Conservation (phyloP, 2,329 filamentous ascomycete species). For the Neurospora sp. region DNA sequence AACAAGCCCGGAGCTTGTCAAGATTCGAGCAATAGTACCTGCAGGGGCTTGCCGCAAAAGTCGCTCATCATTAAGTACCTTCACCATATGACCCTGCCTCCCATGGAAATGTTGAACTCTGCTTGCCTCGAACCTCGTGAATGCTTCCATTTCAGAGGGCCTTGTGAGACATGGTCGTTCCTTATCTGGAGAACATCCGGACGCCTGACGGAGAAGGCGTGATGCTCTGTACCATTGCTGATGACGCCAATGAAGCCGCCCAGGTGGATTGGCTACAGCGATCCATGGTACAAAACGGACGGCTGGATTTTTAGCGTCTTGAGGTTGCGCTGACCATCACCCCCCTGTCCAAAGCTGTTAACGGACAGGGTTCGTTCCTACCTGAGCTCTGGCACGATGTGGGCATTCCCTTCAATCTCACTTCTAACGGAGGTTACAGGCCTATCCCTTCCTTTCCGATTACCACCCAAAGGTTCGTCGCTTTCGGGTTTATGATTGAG, state of each 20-base stretch:
- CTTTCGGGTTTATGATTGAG: constrained; percentile 1
- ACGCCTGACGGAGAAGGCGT: background rate
- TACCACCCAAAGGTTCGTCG: constrained; percentile 1
- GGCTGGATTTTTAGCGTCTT: constrained; percentile 3
- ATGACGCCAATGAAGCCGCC: background rate
- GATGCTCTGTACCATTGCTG: background rate
- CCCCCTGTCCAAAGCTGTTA: constrained; percentile 2
- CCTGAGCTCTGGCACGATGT: constrained; percentile 8
- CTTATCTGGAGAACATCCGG: background rate
- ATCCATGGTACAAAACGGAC: background rate
- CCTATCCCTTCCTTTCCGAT: constrained; percentile 5
- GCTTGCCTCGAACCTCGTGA: background rate
- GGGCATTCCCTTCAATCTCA: constrained; percentile 1
- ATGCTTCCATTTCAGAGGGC: background rate
- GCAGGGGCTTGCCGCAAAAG: background rate
- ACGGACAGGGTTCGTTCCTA: constrained; percentile 6
- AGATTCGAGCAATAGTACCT: background rate
- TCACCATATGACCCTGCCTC: background rate
- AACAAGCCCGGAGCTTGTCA: background rate
- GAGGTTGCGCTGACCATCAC: background rate
- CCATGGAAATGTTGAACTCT: background rate
- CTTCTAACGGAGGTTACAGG: constrained; percentile 2
- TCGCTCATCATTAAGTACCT: background rate
- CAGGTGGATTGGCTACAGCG: background rate
- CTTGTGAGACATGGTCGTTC: background rate